Base-by-base conservation (phyloP, 805 yeast genomes). In the Pichia rugopelliculosa region DNA sequence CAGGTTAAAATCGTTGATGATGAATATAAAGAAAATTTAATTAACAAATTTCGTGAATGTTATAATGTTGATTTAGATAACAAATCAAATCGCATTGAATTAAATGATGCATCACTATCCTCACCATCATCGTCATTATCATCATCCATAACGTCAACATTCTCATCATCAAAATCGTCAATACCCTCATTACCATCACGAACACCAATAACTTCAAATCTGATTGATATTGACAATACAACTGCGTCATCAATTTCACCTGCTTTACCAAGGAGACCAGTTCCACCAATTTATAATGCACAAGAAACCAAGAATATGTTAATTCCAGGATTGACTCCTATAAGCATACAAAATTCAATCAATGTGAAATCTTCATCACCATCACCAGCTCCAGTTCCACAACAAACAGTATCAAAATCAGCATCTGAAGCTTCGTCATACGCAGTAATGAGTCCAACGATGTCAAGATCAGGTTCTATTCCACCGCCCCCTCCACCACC, bases 1-100 rank as follows among this genome's bases (percentile, higher is more conserved):
- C 71, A 67, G 18, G 90, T 87, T 18, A 75, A 78, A 46, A 76
- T 86, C 47, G 73, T 90, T 27, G 84, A 93, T 61, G 84, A 84
- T 51, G 71, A 64, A 11, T 66, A 72, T 34, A 86, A 79, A 61
- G 71, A 74, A 44, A 66, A 68, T 38, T 64, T 90, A 47, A 70
- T 80, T 17, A 71, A 74, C 38, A 74, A 79, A 45, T 65, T 91
- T 34, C 84, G 86, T 57, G 74, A 76, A 34, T 75, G 71, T 42
- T 80, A 78, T 52, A 78, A 82, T 44, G 59, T 63, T 7, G 25
- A 42, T 50, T 7, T 58, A 55, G 23, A 53, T 42, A 4, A 42
- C 36, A 27, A 53, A 52, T 26, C 41, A 47, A 37, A 59, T 55
- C 36, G 41, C 41, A 59, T 64, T 11, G 68, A 66, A 38, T 51